Conservation (phyloP, 2,329 filamentous ascomycete species). For the Daldinia eschscholtzii region DNA sequence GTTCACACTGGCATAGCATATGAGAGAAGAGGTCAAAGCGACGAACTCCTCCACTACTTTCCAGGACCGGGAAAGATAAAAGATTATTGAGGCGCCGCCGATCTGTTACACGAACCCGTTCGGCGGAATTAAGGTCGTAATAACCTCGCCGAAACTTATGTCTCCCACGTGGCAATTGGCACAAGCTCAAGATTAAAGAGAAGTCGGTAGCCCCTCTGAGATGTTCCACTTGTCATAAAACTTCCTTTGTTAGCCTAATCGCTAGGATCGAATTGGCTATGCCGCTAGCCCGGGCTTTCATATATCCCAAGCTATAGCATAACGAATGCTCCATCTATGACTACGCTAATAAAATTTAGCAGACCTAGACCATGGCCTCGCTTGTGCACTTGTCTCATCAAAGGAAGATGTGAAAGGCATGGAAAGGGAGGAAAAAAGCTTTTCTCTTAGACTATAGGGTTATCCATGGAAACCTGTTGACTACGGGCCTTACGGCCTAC, state of each 20-base stretch:
- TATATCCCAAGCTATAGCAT: constrained; percentile 20
- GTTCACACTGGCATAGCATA: not conserved
- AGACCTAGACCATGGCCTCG: constrained; percentile 23
- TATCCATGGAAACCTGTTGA: constrained; percentile 1
- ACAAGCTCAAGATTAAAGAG: not conserved
- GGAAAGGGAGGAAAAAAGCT: not conserved
- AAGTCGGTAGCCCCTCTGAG: not conserved
- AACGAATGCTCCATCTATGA: constrained; percentile 18
- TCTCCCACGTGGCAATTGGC: constrained; percentile 25
- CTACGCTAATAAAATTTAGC: constrained; percentile 18
- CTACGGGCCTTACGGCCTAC: not conserved
- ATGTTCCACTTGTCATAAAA: constrained; percentile 7
- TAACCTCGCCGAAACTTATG: constrained; percentile 7
- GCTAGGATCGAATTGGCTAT: constrained; percentile 15
- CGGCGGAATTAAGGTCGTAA: not conserved
- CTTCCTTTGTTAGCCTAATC: constrained; percentile 1
- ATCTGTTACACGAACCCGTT: not conserved
- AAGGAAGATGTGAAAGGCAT: constrained; percentile 18
- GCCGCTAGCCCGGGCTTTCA: constrained; percentile 11
- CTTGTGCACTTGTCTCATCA: not conserved
- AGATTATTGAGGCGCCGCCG: not conserved
- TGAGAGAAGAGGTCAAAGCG: not conserved
- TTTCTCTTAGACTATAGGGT: not conserved
- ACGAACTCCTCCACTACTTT: not conserved
- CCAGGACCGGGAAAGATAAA: not conserved